Evolutionary conservation across 257 asterid genomes (phyloP).

Genomic region (Solanum okadae): DNA sequence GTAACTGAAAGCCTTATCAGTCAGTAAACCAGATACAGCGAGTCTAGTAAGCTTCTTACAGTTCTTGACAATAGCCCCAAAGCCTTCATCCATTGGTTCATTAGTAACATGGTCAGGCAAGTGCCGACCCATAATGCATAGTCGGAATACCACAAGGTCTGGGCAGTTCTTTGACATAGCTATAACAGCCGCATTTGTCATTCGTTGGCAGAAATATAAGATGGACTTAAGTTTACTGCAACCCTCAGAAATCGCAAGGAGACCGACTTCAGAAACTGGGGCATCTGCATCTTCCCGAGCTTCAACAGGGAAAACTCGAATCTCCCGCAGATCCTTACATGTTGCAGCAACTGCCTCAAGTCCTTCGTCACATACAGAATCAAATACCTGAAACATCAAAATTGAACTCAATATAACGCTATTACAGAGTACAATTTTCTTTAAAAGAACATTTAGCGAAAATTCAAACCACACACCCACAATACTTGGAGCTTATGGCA

Average conservation of each 20-base stretch:
- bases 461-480: slow-evolving; percentile 27
- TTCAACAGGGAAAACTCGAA: slow-evolving; percentile 41
- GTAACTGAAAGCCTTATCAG: slow-evolving; percentile 36
- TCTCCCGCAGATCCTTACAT: slow-evolving; percentile 43
- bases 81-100: slow-evolving; percentile 56
- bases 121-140: slow-evolving; percentile 44
- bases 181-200: slow-evolving; percentile 47
- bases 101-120: slow-evolving; percentile 34
- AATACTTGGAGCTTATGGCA: slow-evolving; percentile 41
- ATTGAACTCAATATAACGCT: not conserved
- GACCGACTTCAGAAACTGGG: slow-evolving; percentile 43
- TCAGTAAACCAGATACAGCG: slow-evolving; percentile 39
- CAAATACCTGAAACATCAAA: slow-evolving; percentile 31
- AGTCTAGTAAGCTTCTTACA: slow-evolving; percentile 51
- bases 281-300: slow-evolving; percentile 40
- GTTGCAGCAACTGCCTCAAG: slow-evolving; percentile 45
- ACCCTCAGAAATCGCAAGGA: slow-evolving; percentile 45
- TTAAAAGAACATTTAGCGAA: not conserved
- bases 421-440: not conserved
- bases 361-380: slow-evolving; percentile 45
- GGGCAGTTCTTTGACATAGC: slow-evolving; percentile 47
- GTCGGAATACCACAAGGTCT: slow-evolving; percentile 43
- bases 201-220: slow-evolving; percentile 41
- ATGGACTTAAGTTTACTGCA: slow-evolving; percentile 43
- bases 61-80: slow-evolving; percentile 50